These are phyloP conservation scores for Nakazawaea pomicola DNA, from an alignment of 805 yeast species.

Conservation along the genomic window DNA sequence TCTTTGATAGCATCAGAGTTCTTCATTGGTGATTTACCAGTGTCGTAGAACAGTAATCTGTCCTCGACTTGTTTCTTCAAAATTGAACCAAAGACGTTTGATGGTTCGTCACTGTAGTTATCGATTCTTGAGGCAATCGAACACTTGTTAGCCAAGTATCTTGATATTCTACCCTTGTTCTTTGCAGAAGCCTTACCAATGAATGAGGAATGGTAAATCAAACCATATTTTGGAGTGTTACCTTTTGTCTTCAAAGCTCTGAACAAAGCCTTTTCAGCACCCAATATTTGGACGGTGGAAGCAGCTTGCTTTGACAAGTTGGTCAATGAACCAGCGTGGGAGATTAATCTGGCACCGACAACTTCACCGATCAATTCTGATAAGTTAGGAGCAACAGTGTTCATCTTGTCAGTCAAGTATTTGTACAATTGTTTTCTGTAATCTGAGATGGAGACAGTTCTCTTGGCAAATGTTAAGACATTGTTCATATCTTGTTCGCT, in stretches of 20 bases:
- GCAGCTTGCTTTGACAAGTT: conserved; percentile 98
- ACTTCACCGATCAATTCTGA: conserved; percentile 97
- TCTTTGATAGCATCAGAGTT: conserved; percentile 90
- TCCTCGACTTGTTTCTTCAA: conserved; percentile 97
- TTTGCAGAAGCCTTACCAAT: conserved; percentile 92
- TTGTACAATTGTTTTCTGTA: conserved; percentile 81
- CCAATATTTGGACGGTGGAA: conserved; percentile 95
- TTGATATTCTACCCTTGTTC: conserved; percentile 98
- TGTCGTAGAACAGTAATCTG: conserved; percentile 90
- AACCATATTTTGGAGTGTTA: conserved; percentile 94
- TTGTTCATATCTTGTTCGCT: conserved; percentile 92
- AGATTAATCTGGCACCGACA: conserved; percentile 96
- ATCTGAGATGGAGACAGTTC: conserved; percentile 88
- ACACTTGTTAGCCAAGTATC: conserved; percentile 98
- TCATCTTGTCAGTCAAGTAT: conserved; percentile 93
- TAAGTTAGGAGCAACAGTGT: conserved; percentile 95
- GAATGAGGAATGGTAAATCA: conserved; percentile 91
- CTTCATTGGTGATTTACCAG: conserved; percentile 96
- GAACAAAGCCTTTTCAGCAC: conserved; percentile 96
- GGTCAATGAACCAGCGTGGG: conserved; percentile 97
- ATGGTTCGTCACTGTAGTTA: conserved; percentile 92
- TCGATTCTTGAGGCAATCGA: conserved; percentile 98
- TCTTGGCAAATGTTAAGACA: conserved; percentile 84
- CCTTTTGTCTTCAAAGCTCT: conserved; percentile 96
- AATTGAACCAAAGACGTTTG: conserved; percentile 82